phyloP scores from a whole-genome alignment of 805 yeast genomes.

The Metahyphopichia silvanorum region DNA sequence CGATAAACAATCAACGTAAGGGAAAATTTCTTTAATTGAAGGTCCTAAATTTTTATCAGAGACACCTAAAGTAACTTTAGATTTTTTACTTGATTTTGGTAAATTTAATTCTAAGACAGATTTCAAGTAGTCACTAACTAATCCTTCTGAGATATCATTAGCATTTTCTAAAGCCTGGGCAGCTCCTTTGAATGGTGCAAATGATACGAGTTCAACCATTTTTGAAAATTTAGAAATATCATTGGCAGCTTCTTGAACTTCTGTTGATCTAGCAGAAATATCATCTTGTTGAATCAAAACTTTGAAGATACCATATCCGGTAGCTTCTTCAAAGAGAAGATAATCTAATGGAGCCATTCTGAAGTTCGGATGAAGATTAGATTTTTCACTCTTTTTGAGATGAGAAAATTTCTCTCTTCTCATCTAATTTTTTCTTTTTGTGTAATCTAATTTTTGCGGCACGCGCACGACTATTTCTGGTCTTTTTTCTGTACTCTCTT shows the following conservation, averaged over 20 bases:
- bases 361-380: background rate
- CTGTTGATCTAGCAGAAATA: conserved; percentile 85
- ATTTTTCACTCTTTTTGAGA: background rate
- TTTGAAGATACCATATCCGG: conserved; percentile 96
- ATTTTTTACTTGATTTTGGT: conserved; percentile 70
- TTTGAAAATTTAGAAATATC: conserved; percentile 88
- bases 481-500: background rate
- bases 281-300: conserved; percentile 92
- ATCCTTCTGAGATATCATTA: conserved; percentile 95
- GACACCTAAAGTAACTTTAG: conserved; percentile 77
- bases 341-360: conserved; percentile 76
- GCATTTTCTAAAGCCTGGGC: conserved; percentile 99
- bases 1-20: conserved; percentile 84
- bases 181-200: conserved; percentile 98
- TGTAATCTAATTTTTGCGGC: conserved; percentile 1
- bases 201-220: conserved; percentile 87
- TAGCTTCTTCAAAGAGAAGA: conserved; percentile 95
- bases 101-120: conserved; percentile 85
- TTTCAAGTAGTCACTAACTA: conserved; percentile 88
- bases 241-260: conserved; percentile 86
- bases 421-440: conserved; percentile 1
- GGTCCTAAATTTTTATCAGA: conserved; percentile 96
- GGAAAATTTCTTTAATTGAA: conserved; percentile 87
- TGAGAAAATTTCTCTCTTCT: conserved; percentile 2
- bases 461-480: background rate